Percentiles rank a stretch among this genome's conserved stretches.
Conservation (phyloP, 2,329 filamentous ascomycete species). For the Cladosporium sp. region DNA sequence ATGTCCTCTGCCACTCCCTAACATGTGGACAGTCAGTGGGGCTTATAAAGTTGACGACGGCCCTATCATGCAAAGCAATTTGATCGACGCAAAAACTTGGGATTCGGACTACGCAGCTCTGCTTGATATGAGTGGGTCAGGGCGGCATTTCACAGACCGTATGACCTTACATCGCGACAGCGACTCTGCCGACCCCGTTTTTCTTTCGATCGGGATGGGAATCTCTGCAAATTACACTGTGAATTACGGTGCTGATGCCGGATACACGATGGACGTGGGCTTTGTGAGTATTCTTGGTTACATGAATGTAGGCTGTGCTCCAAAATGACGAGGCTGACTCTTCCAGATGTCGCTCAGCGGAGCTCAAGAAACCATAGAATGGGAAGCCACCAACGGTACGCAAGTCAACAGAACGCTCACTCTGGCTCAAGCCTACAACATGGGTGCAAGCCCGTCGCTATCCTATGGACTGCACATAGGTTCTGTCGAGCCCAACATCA, state of each 20-base stretch:
- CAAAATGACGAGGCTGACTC: neutral
- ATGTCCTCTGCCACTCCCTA: conserved; percentile 13
- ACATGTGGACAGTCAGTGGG: conserved; percentile 6
- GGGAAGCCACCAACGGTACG: neutral
- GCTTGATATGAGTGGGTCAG: conserved; percentile 12
- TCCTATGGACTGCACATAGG: conserved; percentile 19
- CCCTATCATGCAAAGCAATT: neutral
- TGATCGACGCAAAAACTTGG: conserved; percentile 3
- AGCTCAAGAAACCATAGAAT: neutral
- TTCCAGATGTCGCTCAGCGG: conserved; percentile 15
- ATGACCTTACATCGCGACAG: conserved; percentile 9
- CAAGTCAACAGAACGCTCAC: conserved; percentile 5
- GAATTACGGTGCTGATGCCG: neutral
- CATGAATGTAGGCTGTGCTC: neutral
- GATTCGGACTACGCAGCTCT: conserved; percentile 11
- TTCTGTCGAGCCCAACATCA: conserved; percentile 12
- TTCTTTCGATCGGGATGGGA: neutral
- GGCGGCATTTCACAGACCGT: conserved; percentile 7
- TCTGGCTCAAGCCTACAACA: conserved; percentile 8
- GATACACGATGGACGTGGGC: conserved; percentile 12
- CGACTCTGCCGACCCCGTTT: neutral
- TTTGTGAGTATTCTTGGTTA: conserved; percentile 8
- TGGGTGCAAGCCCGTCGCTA: conserved; percentile 13
- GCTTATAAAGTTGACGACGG: conserved; percentile 5
- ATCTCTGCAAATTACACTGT: conserved; percentile 4